These are phyloP conservation scores for Fusarium sp. DNA, from an alignment of 2,329 filamentous ascomycete species.

Conservation along the genomic window DNA sequence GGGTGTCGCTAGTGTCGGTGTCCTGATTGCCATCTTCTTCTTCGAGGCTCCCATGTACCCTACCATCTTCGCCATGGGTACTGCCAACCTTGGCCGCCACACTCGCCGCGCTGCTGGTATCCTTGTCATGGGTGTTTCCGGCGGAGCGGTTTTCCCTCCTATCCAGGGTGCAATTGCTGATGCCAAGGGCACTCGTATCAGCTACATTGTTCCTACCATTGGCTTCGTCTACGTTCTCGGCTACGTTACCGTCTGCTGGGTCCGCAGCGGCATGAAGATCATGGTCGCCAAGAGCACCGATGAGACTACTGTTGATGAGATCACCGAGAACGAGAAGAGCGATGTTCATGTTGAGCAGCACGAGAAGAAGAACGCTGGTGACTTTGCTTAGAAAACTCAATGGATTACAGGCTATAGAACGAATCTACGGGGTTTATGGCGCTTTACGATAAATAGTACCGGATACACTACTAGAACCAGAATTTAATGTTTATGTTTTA, in stretches of 20 bases:
- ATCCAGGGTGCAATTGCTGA: constrained; percentile 43
- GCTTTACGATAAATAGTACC: constrained; percentile 18
- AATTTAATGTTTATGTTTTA: constrained; percentile 38
- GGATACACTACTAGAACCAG: constrained; percentile 10
- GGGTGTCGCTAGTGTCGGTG: constrained; percentile 64
- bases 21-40: constrained; percentile 80
- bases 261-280: constrained; percentile 37
- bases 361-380: constrained; percentile 40
- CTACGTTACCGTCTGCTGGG: constrained; percentile 39
- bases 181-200: constrained; percentile 42
- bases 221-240: constrained; percentile 47
- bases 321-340: constrained; percentile 22
- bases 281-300: constrained; percentile 25
- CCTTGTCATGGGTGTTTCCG: constrained; percentile 76
- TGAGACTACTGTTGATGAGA: background rate
- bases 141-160: constrained; percentile 67
- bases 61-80: constrained; percentile 82
- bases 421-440: background rate
- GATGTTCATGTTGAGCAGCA: constrained; percentile 35
- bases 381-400: constrained; percentile 24
- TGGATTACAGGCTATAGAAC: background rate
- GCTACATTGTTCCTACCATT: constrained; percentile 43
- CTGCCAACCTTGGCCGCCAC: constrained; percentile 80
- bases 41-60: constrained; percentile 86
- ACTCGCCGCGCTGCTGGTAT: constrained; percentile 82